These are phyloP conservation scores for Cunninghamia lanceolata DNA, from an alignment of 75 land plant species.

Conservation along the genomic window DNA sequence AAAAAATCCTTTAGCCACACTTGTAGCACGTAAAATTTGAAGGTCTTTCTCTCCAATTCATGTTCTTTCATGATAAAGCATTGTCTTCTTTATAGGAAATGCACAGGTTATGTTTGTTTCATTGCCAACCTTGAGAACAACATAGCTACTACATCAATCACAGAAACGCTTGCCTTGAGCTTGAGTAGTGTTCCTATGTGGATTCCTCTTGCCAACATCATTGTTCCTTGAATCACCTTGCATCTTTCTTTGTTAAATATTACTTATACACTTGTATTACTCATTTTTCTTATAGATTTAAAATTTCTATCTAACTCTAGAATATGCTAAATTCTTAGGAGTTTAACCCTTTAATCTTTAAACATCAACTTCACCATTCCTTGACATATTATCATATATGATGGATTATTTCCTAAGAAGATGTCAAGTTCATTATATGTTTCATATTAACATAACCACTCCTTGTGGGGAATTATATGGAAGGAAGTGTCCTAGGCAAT, in stretches of 20 bases:
- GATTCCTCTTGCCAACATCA: neutral
- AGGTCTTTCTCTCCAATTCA: no score
- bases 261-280: neutral
- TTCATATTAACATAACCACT: neutral
- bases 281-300: neutral
- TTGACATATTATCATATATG: neutral
- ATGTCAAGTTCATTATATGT: neutral
- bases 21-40: no score
- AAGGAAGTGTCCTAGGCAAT: neutral
- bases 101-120: neutral
- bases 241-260: neutral
- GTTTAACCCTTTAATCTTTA: neutral
- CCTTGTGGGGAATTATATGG: neutral
- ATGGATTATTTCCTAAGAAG: neutral
- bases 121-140: neutral
- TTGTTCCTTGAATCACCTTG: neutral
- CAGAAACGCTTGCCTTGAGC: neutral
- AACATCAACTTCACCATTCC: neutral
- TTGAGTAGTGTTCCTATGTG: neutral
- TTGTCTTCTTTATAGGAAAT: neutral
- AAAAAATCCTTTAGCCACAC: no score
- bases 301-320: neutral
- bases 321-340: neutral
- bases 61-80: neutral
- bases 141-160: neutral